These are phyloP conservation scores for Ananas comosus DNA, from an alignment of 176 grass and related monocot species.

Conservation along the genomic window DNA sequence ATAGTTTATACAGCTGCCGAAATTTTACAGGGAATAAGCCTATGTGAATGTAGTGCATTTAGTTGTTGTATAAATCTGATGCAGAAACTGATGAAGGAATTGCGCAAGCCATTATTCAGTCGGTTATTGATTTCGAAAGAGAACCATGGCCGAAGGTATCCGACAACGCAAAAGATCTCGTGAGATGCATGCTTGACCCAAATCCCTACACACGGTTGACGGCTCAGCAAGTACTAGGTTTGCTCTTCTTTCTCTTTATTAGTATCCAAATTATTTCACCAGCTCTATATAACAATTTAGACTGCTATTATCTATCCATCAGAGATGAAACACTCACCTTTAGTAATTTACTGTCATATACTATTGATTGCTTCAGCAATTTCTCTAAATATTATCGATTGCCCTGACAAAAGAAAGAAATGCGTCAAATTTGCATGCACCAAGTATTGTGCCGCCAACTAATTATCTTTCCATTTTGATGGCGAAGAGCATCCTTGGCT, in stretches of 20 bases:
- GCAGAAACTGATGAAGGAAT: background rate
- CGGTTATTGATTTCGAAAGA: background rate
- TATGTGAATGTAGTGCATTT: background rate
- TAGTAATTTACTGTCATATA: too few relatives aligned
- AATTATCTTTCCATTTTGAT: background rate
- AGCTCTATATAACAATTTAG: too few relatives aligned
- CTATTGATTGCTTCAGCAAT: too few relatives aligned
- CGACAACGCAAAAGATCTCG: conserved; percentile 3
- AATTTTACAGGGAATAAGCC: background rate
- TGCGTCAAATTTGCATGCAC: too few relatives aligned
- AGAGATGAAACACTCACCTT: too few relatives aligned
- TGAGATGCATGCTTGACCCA: conserved; percentile 3
- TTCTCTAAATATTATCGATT: too few relatives aligned
- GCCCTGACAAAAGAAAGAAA: too few relatives aligned
- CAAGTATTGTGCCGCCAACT: too few relatives aligned
- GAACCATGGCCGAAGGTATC: background rate
- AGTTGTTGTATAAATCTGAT: background rate
- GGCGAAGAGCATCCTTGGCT: conserved; percentile 72
- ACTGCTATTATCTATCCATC: too few relatives aligned
- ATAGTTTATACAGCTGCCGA: background rate
- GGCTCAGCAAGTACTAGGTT: conserved; percentile 15
- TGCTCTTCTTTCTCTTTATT: background rate
- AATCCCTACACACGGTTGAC: conserved; percentile 6
- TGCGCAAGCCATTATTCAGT: background rate
- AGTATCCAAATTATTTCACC: too few relatives aligned